These are phyloP conservation scores for Candida succiphila DNA, from an alignment of 805 yeast genomes.

Conservation along the genomic window DNA sequence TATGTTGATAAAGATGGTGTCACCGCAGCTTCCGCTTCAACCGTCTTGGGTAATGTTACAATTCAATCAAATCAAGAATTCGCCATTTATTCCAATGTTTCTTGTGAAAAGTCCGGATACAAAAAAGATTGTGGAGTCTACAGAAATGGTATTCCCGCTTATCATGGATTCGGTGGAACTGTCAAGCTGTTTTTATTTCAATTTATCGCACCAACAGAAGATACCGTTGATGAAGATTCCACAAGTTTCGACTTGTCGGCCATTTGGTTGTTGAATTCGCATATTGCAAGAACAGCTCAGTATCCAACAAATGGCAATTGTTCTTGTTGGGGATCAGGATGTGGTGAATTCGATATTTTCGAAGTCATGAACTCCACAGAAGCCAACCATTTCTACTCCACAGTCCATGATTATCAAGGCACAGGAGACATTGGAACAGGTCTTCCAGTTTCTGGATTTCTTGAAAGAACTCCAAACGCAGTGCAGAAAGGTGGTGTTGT, in stretches of 20 bases:
- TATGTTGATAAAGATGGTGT: slow-evolving; percentile 53
- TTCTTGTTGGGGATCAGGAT: slow-evolving; percentile 70
- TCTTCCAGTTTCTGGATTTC: slow-evolving; percentile 43
- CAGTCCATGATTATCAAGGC: slow-evolving; percentile 72
- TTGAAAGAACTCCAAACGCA: slow-evolving; percentile 38
- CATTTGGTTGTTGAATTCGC: slow-evolving; percentile 65
- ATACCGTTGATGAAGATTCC: slow-evolving; percentile 21
- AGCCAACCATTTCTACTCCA: slow-evolving; percentile 44
- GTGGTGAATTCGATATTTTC: slow-evolving; percentile 73
- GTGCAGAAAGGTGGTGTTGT: slow-evolving; percentile 66
- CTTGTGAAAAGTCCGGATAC: slow-evolving; percentile 48
- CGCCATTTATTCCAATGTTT: slow-evolving; percentile 45
- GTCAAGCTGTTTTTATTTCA: slow-evolving; percentile 67
- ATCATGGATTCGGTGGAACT: slow-evolving; percentile 57
- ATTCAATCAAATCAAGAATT: slow-evolving; percentile 51
- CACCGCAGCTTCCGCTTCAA: slow-evolving; percentile 32
- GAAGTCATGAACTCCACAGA: slow-evolving; percentile 62
- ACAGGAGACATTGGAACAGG: slow-evolving; percentile 54
- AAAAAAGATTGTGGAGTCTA: slow-evolving; percentile 64
- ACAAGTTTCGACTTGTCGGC: slow-evolving; percentile 57
- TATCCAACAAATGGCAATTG: slow-evolving; percentile 52
- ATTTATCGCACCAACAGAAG: slow-evolving; percentile 56
- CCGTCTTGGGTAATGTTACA: slow-evolving; percentile 37
- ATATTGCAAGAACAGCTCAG: slow-evolving; percentile 68
- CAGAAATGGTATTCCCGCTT: slow-evolving; percentile 66